Evolutionary conservation across 176 grass and related monocot genomes (phyloP).

Genomic region (Otatea glauca): DNA sequence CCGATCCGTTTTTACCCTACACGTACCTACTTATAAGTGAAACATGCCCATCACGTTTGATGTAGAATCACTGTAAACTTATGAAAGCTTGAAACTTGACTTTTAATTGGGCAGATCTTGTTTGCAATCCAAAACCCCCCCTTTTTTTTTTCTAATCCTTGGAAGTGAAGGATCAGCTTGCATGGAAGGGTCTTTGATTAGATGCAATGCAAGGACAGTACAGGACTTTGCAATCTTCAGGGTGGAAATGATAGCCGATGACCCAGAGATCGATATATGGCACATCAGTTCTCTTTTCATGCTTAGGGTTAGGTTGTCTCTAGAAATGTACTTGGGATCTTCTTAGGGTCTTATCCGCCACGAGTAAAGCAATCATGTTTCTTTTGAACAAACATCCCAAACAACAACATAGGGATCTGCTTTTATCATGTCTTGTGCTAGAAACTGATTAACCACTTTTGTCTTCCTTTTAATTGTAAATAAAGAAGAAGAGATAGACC

Average conservation of each 20-base stretch:
- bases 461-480: not conserved
- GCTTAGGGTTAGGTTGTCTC: slow-evolving; percentile 14
- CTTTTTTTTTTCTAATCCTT: not conserved
- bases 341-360: not conserved
- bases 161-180: not conserved
- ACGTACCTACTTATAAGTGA: not conserved
- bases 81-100: not conserved
- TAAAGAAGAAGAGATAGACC: not conserved
- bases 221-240: not conserved
- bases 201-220: not conserved
- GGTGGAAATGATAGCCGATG: not conserved
- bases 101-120: not conserved
- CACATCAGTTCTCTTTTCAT: not conserved
- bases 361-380: slow-evolving; percentile 5
- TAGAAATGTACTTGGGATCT: not conserved
- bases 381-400: slow-evolving; percentile 14
- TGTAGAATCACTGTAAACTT: not conserved
- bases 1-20: no score
- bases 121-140: not conserved
- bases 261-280: not conserved
- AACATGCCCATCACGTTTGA: not conserved
- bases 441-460: not conserved
- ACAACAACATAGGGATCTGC: not conserved
- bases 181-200: not conserved
- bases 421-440: not conserved